Percentiles rank a stretch among this genome's conserved stretches.
phyloP scores from a whole-genome alignment of 2,329 filamentous ascomycete genomes.

The Endoconidiophora polonica region DNA sequence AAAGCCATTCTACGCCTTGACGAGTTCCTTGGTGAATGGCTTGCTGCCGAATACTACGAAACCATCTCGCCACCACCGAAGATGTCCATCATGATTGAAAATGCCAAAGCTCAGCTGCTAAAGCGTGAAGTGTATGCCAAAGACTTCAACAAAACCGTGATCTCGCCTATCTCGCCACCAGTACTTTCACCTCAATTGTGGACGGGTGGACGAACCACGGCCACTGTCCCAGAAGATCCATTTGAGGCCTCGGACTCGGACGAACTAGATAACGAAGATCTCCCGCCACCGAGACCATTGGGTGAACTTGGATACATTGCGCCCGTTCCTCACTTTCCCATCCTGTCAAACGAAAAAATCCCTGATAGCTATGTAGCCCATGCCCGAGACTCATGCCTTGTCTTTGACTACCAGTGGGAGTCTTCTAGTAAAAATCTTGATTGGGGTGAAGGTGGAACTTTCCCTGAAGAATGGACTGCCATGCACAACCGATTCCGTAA shows the following conservation, averaged over 20 bases:
- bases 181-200: slow-evolving; percentile 9
- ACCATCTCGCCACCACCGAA: slow-evolving; percentile 77
- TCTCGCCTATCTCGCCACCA: slow-evolving; percentile 6
- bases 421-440: slow-evolving; percentile 61
- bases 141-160: slow-evolving; percentile 20
- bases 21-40: slow-evolving; percentile 88
- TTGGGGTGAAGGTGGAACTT: slow-evolving; percentile 78
- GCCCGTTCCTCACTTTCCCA: slow-evolving; percentile 66
- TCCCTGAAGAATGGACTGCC: slow-evolving; percentile 84
- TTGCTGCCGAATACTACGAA: slow-evolving; percentile 85
- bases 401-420: slow-evolving; percentile 93
- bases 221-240: slow-evolving; percentile 10
- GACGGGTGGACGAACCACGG: slow-evolving; percentile 8
- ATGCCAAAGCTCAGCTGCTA: slow-evolving; percentile 74
- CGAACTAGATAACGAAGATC: slow-evolving; percentile 1
- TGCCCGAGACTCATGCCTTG: slow-evolving; percentile 68
- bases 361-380: slow-evolving; percentile 80
- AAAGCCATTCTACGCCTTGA: slow-evolving; percentile 64
- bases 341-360: slow-evolving; percentile 65
- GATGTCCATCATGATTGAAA: slow-evolving; percentile 72
- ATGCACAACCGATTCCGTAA: slow-evolving; percentile 86
- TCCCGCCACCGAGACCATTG: slow-evolving; percentile 17
- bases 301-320: slow-evolving; percentile 40
- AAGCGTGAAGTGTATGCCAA: slow-evolving; percentile 52
- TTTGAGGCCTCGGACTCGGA: slow-evolving; percentile 10